Conservation (phyloP, 257 asterid genomes). For the Avicennia marina region DNA sequence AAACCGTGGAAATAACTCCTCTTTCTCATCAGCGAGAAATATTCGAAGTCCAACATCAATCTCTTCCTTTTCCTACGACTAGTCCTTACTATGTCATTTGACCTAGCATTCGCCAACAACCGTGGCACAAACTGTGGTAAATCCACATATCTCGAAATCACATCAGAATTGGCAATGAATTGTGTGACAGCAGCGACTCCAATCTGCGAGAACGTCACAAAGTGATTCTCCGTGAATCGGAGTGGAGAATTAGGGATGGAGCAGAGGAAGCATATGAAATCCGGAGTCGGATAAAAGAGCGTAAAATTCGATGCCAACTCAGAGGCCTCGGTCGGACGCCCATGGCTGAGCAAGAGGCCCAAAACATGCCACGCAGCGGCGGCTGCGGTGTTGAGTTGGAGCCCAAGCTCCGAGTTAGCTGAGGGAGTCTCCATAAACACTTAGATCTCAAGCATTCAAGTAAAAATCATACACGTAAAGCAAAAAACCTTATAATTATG, state of each 20-base stretch:
- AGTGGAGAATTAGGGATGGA: constrained; percentile 65
- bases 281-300: constrained; percentile 30
- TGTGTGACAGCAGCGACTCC: constrained; percentile 36
- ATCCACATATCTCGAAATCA: constrained; percentile 15
- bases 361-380: constrained; percentile 59
- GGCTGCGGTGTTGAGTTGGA: constrained; percentile 26
- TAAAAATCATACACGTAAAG: no score
- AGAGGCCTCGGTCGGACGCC: constrained; percentile 39
- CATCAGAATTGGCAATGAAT: constrained; percentile 28
- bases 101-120: constrained; percentile 7
- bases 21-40: constrained; percentile 23
- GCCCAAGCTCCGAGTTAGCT: constrained; percentile 16
- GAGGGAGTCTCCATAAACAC: constrained; percentile 29
- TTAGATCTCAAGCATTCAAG: no score
- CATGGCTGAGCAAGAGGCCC: constrained; percentile 39
- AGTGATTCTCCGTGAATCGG: constrained; percentile 23
- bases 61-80: constrained; percentile 55
- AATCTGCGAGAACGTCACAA: constrained; percentile 47
- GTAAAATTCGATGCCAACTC: constrained; percentile 44
- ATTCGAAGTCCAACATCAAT: constrained; percentile 8
- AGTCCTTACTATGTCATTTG: constrained; percentile 23
- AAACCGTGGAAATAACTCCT: constrained; percentile 15
- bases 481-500: no score
- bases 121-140: constrained; percentile 21
- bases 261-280: constrained; percentile 50